A percentile compares a stretch with the other conserved stretches of the same genome.
These are phyloP conservation scores for Dictyostelium brefeldianum DNA, from an alignment of 78 protist species.

Conservation along the genomic window DNA sequence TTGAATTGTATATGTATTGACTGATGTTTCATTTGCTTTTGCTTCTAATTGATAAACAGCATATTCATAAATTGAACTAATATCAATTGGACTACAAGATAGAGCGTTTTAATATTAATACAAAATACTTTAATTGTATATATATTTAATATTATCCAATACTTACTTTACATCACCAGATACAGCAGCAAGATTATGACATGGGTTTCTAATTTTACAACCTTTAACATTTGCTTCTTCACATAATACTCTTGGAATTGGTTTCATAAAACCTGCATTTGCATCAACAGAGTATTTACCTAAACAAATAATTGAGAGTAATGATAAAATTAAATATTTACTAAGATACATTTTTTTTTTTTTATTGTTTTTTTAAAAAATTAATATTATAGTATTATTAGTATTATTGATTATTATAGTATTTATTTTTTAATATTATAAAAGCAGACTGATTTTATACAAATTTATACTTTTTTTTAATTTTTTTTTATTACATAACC, in stretches of 20 bases:
- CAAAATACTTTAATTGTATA: not conserved
- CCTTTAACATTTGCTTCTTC: not conserved
- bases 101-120: not conserved
- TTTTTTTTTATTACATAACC: too few relatives aligned
- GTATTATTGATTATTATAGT: not conserved
- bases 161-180: conserved; percentile 41
- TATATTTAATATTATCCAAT: not conserved
- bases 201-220: conserved; percentile 39
- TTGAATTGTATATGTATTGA: conserved; percentile 67
- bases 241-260: conserved; percentile 71
- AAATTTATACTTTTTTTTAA: too few relatives aligned
- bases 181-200: conserved; percentile 4
- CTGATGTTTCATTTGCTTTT: not conserved
- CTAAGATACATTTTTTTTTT: not conserved
- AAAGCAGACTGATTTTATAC: too few relatives aligned
- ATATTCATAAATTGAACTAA: conserved; percentile 9
- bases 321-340: conserved; percentile 11
- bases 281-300: not conserved
- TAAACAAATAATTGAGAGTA: not conserved
- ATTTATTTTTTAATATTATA: not conserved
- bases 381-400: not conserved
- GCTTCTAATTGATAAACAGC: conserved; percentile 45
- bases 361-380: not conserved
- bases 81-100: conserved; percentile 29
- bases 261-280: conserved; percentile 55